phyloP scores from a whole-genome alignment of 2,329 filamentous ascomycete species.

The Rhinocladiella similis region DNA sequence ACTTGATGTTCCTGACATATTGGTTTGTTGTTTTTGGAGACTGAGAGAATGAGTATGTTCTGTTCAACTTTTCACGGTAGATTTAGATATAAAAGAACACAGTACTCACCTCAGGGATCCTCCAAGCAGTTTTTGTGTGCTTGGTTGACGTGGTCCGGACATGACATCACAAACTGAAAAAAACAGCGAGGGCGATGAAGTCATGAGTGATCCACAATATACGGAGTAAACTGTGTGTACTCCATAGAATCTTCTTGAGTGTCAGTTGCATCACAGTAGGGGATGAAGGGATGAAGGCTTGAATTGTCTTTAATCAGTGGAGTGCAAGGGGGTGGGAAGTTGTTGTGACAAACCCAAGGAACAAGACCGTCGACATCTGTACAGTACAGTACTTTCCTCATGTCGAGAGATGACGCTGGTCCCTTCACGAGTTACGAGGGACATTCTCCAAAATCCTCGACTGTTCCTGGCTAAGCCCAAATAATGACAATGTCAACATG shows the following conservation, averaged over 20 bases:
- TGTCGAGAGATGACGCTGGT: background rate
- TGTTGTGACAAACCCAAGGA: too few species aligned
- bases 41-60: constrained; percentile 1
- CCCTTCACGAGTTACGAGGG: too few species aligned
- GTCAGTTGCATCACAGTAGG: too few species aligned
- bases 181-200: background rate
- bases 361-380: too few species aligned
- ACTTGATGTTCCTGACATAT: constrained; percentile 59
- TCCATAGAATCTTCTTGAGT: too few species aligned
- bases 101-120: too few species aligned
- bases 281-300: too few species aligned
- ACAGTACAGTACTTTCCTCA: background rate
- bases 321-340: background rate
- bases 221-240: too few species aligned
- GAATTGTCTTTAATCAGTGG: background rate
- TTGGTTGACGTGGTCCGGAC: background rate
- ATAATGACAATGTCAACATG: background rate
- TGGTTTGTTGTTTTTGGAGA: background rate
- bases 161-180: constrained; percentile 10
- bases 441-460: too few species aligned
- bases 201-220: constrained; percentile 7
- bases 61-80: too few species aligned
- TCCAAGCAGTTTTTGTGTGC: background rate
- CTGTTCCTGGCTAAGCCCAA: background rate
- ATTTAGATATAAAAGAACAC: too few species aligned